These are phyloP conservation scores for Falciphora oryzae DNA, from an alignment of 2,329 filamentous ascomycete genomes.

Conservation along the genomic window DNA sequence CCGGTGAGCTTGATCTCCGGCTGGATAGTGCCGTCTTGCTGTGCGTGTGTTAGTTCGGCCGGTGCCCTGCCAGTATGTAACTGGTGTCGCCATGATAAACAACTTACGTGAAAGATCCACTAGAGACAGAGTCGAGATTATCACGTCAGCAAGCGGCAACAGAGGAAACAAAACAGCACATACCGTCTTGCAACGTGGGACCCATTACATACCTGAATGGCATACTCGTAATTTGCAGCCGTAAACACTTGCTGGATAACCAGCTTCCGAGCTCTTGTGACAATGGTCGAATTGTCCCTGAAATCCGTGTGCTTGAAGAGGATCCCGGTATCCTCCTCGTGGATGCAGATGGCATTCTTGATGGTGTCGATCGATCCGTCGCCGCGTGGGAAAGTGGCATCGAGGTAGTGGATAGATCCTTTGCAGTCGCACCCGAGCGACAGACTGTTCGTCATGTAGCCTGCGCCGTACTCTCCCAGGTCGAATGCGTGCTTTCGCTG, in stretches of 20 bases:
- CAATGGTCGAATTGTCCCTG: conserved; percentile 79
- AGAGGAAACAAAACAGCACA: neutral
- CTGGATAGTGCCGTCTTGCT: conserved; percentile 84
- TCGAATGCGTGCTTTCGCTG: conserved; percentile 80
- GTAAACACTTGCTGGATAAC: conserved; percentile 91
- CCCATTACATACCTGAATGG: conserved; percentile 31
- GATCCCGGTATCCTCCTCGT: conserved; percentile 88
- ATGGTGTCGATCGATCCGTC: conserved; percentile 71
- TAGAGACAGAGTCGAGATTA: conserved; percentile 47
- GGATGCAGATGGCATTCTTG: conserved; percentile 93
- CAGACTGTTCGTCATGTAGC: conserved; percentile 74
- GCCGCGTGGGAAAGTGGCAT: conserved; percentile 76
- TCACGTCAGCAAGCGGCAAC: neutral
- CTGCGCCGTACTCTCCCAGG: conserved; percentile 66
- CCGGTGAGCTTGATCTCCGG: conserved; percentile 88
- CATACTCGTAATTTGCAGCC: conserved; percentile 92
- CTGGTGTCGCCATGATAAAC: neutral
- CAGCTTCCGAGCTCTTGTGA: conserved; percentile 80
- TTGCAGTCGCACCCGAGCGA: conserved; percentile 80
- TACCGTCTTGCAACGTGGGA: neutral
- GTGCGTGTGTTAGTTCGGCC: conserved; percentile 17
- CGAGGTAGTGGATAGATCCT: conserved; percentile 85
- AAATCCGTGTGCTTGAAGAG: conserved; percentile 95
- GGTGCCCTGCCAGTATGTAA: neutral
- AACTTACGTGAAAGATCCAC: conserved; percentile 71